Evolutionary conservation across 345 rosid genomes (phyloP).

Genomic region (Gossypium mustelinum): DNA sequence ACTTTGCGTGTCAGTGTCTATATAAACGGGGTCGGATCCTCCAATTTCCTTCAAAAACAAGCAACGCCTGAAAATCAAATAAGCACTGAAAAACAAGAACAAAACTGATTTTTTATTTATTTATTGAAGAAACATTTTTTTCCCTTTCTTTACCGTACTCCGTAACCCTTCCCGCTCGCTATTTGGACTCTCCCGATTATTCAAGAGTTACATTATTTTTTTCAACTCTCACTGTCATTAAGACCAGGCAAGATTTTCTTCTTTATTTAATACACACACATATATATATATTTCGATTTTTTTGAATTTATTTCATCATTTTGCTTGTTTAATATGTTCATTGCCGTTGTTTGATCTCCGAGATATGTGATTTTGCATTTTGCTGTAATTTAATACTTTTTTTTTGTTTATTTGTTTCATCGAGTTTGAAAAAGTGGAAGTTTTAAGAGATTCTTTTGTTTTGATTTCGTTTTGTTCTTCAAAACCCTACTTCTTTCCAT

Average conservation of each 20-base stretch:
- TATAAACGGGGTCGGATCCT: background rate
- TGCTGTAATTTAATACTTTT: background rate
- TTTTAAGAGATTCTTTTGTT: background rate
- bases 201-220: background rate
- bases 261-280: background rate
- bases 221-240: background rate
- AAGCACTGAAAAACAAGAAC: background rate
- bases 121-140: background rate
- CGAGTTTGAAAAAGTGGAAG: background rate
- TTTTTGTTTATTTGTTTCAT: background rate
- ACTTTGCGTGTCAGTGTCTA: too few species aligned
- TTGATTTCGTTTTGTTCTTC: background rate
- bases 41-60: background rate
- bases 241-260: slow-evolving; percentile 7
- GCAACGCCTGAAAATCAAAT: background rate
- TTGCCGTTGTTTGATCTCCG: background rate
- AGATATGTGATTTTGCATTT: background rate
- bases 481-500: background rate
- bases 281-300: background rate
- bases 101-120: too few species aligned
- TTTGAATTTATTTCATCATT: background rate
- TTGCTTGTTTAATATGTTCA: background rate
- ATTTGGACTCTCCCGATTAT: slow-evolving; percentile 6
- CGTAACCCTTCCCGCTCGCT: background rate
- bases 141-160: background rate